Evolutionary conservation across 768 basidiomycete species (phyloP), one percentile per base, ranked within the genome.

Genomic region (Leccinum broughii): DNA sequence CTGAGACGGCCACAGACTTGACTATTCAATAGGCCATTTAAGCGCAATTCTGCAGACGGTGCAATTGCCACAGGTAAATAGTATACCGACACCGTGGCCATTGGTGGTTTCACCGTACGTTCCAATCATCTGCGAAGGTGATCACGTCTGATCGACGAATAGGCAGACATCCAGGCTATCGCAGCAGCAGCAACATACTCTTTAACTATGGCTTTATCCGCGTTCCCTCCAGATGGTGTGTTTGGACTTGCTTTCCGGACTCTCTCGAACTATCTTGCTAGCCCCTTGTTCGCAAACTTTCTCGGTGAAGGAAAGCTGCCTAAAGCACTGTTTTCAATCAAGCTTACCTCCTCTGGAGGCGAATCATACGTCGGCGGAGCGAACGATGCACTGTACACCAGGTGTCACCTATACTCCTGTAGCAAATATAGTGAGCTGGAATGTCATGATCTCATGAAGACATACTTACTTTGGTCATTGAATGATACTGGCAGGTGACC

Each of bases 281-380:
- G 55, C 7, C 69, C 75, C 0, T 60, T 76, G 49, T 71, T 77
- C 68, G 64, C 66, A 44, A 74, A 66, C 3, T 67, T 72, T 17
- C 56, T 75, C 24, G 34, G 30, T 34, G 13, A 70, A 4, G 55
- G 57, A 2, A 44, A 66, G 35, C 57, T 68, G 34, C 22, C 32
- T 15, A 55, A 69, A 17, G 57, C 72, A 20, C 60, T 67, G 41
- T 77, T 78, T 63, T 74, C 46, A 24, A 11, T 24, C 22, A 14
- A 24, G 46, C 46, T 24, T 22, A 48, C n/a, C 46, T 48, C 11
- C 66, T 46, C 70, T 75, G 66, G 65, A 26, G 61, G 63, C 24
- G 73, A 78, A 63, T 68, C 80, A 46, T 77, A 66, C 66, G 52
- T 82, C 28, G 81, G 82, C 32, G 81, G 81, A 54, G 66, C 70